Percentiles rank a stretch among this genome's conserved stretches.
These are phyloP conservation scores for Tylopilus cervinicoccineus DNA, from an alignment of 768 basidiomycete species.

Conservation along the genomic window DNA sequence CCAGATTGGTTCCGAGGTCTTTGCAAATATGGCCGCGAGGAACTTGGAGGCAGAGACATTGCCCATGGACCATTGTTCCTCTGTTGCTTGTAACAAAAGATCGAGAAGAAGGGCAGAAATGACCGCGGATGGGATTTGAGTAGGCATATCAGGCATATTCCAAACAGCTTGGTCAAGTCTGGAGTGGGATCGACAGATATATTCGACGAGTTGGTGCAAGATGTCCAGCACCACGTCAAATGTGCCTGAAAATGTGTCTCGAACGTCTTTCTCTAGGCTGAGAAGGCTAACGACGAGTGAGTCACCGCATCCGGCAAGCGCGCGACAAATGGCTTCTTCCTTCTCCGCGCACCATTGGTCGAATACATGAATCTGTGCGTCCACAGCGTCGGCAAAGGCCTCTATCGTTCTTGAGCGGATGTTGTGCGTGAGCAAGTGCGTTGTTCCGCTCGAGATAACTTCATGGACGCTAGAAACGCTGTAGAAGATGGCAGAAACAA, in stretches of 20 bases:
- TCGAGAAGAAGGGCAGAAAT: constrained; percentile 61
- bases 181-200: constrained; percentile 28
- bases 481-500: constrained; percentile 48
- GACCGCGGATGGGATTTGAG: constrained; percentile 44
- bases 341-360: constrained; percentile 66
- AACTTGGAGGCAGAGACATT: constrained; percentile 51
- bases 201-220: constrained; percentile 33
- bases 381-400: constrained; percentile 76
- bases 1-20: constrained; percentile 71
- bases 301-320: constrained; percentile 44
- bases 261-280: constrained; percentile 54
- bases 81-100: constrained; percentile 50
- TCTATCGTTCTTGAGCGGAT: constrained; percentile 59
- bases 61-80: constrained; percentile 56
- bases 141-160: constrained; percentile 39
- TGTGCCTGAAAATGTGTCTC: constrained; percentile 51
- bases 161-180: constrained; percentile 33
- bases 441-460: constrained; percentile 22
- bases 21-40: constrained; percentile 59
- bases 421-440: constrained; percentile 22
- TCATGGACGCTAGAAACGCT: constrained; percentile 17
- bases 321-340: constrained; percentile 66
- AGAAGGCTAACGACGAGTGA: constrained; percentile 58
- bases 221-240: constrained; percentile 56
- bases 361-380: constrained; percentile 52